phyloP scores from a whole-genome alignment of 1,284 basidiomycete genomes.

The Kalmanozyma brasiliensis region DNA sequence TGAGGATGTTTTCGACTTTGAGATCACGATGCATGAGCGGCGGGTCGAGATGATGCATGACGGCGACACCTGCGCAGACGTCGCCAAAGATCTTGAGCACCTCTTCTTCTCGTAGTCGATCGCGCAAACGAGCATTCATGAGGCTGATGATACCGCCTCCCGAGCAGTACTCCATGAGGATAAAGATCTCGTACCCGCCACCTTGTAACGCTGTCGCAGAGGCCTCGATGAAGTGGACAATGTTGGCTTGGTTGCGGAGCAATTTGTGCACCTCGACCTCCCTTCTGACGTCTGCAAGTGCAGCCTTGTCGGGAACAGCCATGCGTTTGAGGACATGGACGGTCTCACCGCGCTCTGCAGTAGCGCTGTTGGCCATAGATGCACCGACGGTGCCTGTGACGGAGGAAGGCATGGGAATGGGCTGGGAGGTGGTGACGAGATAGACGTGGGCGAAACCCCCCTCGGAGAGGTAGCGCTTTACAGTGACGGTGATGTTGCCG shows the following conservation, averaged over 20 bases:
- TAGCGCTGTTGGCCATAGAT: constrained; percentile 32
- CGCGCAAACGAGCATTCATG: constrained; percentile 94
- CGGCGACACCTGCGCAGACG: constrained; percentile 61
- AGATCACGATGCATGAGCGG: constrained; percentile 94
- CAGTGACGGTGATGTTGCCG: constrained; percentile 87
- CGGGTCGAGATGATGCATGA: constrained; percentile 91
- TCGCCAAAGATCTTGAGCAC: constrained; percentile 89
- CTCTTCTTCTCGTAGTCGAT: constrained; percentile 91
- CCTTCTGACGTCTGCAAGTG: constrained; percentile 93
- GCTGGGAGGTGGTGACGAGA: constrained; percentile 84
- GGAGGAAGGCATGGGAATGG: constrained; percentile 72
- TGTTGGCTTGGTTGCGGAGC: constrained; percentile 87
- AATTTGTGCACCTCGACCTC: constrained; percentile 98
- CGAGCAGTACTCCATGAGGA: constrained; percentile 96
- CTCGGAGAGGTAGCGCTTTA: constrained; percentile 90
- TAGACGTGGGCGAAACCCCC: constrained; percentile 99
- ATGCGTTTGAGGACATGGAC: constrained; percentile 97
- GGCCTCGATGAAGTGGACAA: constrained; percentile 90
- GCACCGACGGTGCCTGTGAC: constrained; percentile 34
- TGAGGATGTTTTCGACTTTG: constrained; percentile 93
- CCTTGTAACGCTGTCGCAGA: constrained; percentile 72
- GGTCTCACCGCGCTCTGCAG: constrained; percentile 70
- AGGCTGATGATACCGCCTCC: constrained; percentile 98
- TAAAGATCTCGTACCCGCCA: constrained; percentile 91
- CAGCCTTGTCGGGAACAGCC: constrained; percentile 86